These are phyloP conservation scores for Alternaria longipes DNA, from an alignment of 2,329 filamentous ascomycete genomes.

Conservation along the genomic window DNA sequence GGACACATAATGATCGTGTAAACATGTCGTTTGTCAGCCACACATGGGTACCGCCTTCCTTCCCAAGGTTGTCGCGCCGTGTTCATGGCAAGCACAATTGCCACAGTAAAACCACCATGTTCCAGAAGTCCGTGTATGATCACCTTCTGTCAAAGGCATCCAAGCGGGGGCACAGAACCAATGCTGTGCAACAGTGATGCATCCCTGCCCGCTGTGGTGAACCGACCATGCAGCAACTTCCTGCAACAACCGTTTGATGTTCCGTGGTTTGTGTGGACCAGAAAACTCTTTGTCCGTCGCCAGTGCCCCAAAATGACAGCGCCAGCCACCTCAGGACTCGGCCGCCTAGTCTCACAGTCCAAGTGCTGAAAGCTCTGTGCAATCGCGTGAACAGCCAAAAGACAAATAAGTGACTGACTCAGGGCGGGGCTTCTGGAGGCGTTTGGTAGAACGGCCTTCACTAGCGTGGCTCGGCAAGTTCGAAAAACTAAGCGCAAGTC, in stretches of 20 bases:
- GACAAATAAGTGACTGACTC: neutral
- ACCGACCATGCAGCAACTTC: neutral
- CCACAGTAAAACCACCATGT: neutral
- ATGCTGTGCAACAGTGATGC: neutral
- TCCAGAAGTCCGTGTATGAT: neutral
- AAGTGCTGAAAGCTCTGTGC: neutral
- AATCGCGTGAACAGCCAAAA: neutral
- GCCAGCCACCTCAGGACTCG: neutral
- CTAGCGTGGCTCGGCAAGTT: conserved; percentile 28
- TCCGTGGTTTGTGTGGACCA: conserved; percentile 4
- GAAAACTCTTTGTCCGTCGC: conserved; percentile 7
- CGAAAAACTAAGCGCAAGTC: conserved; percentile 21
- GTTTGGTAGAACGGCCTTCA: conserved; percentile 11
- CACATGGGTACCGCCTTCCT: neutral
- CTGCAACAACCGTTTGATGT: neutral
- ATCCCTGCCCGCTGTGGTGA: neutral
- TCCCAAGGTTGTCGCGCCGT: neutral
- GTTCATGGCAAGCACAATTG: neutral
- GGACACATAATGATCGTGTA: neutral
- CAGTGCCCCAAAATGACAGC: neutral
- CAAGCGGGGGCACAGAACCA: neutral
- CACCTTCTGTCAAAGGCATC: neutral
- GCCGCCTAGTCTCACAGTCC: neutral
- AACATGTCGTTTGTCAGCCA: neutral
- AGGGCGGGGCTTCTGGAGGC: conserved; percentile 11